These are phyloP conservation scores for Yamadazyma laniorum DNA, from an alignment of 805 yeast species.

Conservation along the genomic window DNA sequence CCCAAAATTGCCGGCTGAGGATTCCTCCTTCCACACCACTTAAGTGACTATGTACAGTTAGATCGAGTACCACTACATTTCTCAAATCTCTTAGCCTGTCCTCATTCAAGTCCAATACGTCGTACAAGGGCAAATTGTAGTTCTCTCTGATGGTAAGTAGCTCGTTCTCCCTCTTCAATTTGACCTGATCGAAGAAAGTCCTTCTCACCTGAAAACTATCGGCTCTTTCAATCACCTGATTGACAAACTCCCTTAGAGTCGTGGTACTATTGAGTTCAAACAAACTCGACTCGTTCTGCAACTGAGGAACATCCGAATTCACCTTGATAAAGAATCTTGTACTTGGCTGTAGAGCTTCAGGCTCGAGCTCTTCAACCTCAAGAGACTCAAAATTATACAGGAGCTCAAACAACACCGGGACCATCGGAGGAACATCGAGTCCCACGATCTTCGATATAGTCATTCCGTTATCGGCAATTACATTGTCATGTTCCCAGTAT, in stretches of 20 bases:
- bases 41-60: constrained; percentile 16
- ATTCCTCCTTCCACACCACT: constrained; percentile 24
- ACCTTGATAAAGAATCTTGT: constrained; percentile 14
- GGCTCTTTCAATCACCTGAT: constrained; percentile 18
- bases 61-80: constrained; percentile 14
- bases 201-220: constrained; percentile 23
- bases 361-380: constrained; percentile 2
- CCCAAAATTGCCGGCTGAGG: constrained; percentile 24
- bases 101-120: constrained; percentile 13
- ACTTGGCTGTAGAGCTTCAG: neutral
- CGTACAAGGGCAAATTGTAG: constrained; percentile 10
- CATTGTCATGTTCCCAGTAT: constrained; percentile 11
- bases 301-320: constrained; percentile 14
- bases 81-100: constrained; percentile 8
- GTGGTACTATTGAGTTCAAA: constrained; percentile 22
- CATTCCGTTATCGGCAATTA: constrained; percentile 7
- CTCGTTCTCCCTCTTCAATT: constrained; percentile 13
- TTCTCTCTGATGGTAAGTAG: constrained; percentile 1
- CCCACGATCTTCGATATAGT: constrained; percentile 12
- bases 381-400: constrained; percentile 10
- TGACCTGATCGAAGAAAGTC: constrained; percentile 27
- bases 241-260: constrained; percentile 21
- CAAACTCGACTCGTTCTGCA: constrained; percentile 19
- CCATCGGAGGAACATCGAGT: constrained; percentile 29
- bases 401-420: constrained; percentile 16